phyloP scores from a whole-genome alignment of 2,329 filamentous ascomycete genomes.

The Fusarium drepaniforme region DNA sequence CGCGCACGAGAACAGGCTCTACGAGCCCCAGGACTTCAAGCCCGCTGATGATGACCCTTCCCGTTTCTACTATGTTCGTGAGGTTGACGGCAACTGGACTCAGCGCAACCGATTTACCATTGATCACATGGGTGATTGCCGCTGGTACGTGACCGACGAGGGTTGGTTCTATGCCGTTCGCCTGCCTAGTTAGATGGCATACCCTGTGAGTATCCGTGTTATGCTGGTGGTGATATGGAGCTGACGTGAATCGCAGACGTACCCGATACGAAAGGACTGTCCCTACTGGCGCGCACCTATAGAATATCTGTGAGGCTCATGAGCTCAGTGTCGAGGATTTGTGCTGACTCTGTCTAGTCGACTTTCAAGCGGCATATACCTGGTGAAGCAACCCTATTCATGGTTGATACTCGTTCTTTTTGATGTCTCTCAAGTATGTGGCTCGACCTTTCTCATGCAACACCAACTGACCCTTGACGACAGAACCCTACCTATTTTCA shows the following conservation, averaged over 20 bases:
- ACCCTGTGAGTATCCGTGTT: conserved; percentile 20
- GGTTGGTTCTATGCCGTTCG: conserved; percentile 73
- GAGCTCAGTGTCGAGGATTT: not conserved
- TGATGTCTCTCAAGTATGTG: conserved; percentile 18
- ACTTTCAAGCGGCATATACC: not conserved
- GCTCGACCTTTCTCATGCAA: not conserved
- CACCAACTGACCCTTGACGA: not conserved
- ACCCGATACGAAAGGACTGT: conserved; percentile 12
- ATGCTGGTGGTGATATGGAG: not conserved
- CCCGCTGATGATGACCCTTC: conserved; percentile 70
- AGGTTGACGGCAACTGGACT: conserved; percentile 71
- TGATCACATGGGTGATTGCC: conserved; percentile 66
- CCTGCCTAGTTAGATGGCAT: conserved; percentile 53
- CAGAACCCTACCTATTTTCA: not conserved
- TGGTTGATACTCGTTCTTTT: not conserved
- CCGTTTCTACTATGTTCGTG: conserved; percentile 72
- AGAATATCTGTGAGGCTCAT: conserved; percentile 11
- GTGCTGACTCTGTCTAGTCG: conserved; percentile 15
- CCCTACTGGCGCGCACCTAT: not conserved
- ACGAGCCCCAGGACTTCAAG: conserved; percentile 72
- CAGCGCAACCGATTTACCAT: conserved; percentile 71
- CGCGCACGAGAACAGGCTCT: conserved; percentile 62
- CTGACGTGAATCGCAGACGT: conserved; percentile 23
- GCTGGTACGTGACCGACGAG: conserved; percentile 70
- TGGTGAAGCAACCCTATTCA: not conserved